Percentiles rank a stretch among this genome's conserved stretches.
These are phyloP conservation scores for Diversispora epigaea DNA, from an alignment of 192 early-diverging fungal species.

Conservation along the genomic window DNA sequence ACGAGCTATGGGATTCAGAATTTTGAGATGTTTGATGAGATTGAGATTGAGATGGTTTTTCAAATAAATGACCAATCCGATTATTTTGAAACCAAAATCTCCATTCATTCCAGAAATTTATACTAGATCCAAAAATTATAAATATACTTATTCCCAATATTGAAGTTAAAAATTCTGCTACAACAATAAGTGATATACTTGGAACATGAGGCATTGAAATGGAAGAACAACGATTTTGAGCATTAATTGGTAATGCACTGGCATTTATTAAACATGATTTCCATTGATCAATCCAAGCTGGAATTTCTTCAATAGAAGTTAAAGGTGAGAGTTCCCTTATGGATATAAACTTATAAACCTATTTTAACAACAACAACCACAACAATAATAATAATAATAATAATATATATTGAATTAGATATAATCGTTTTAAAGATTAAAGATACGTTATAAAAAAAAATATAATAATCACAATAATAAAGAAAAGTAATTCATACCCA, in stretches of 20 bases:
- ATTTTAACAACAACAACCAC: too few relatives aligned
- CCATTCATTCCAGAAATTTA: slow-evolving; percentile 6
- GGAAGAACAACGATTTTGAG: background rate
- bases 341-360: too few relatives aligned
- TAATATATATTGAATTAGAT: background rate
- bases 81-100: background rate
- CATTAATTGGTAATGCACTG: background rate
- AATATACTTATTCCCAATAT: background rate
- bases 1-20: too few relatives aligned
- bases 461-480: background rate
- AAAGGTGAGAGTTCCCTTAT: too few relatives aligned
- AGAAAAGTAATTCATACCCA: background rate
- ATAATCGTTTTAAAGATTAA: background rate
- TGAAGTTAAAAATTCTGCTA: background rate
- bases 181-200: too few relatives aligned
- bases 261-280: background rate
- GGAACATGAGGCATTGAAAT: background rate
- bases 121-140: slow-evolving; percentile 1
- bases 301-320: background rate
- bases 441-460: background rate
- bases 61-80: too few relatives aligned
- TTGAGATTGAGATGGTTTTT: too few relatives aligned
- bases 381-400: too few relatives aligned
- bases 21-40: too few relatives aligned
- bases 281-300: background rate